These are phyloP conservation scores for Kingdonia uniflora DNA, from an alignment of 164 flowering plant genomes.

Conservation along the genomic window DNA sequence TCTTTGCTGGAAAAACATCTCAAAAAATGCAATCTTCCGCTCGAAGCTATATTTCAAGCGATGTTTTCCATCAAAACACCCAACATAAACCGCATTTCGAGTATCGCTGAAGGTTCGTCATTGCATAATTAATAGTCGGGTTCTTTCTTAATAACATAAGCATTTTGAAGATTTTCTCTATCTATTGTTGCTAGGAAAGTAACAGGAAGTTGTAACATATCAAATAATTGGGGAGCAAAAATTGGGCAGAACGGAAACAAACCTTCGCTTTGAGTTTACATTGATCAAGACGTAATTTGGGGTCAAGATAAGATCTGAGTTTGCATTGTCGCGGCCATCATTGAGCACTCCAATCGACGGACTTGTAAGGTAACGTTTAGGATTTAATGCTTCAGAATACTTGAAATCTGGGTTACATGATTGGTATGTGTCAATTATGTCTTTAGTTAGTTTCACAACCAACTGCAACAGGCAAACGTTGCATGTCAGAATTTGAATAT, in stretches of 20 bases:
- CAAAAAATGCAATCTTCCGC: too few species aligned
- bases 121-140: too few species aligned
- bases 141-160: too few species aligned
- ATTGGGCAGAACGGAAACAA: slow-evolving; percentile 10
- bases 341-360: slow-evolving; percentile 85
- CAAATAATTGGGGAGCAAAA: too few species aligned
- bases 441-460: slow-evolving; percentile 72
- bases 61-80: too few species aligned
- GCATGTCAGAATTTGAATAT: slow-evolving; percentile 10
- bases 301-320: slow-evolving; percentile 80
- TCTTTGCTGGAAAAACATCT: too few species aligned
- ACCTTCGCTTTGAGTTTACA: slow-evolving; percentile 57
- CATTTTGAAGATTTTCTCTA: too few species aligned
- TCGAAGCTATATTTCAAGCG: too few species aligned
- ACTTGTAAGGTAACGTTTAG: slow-evolving; percentile 76
- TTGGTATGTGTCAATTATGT: slow-evolving; percentile 76
- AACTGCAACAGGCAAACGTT: slow-evolving; percentile 43
- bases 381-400: slow-evolving; percentile 69
- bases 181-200: too few species aligned
- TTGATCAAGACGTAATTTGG: slow-evolving; percentile 64
- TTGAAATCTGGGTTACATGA: slow-evolving; percentile 80
- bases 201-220: too few species aligned
- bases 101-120: too few species aligned
- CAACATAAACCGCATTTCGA: too few species aligned
- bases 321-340: slow-evolving; percentile 92